Percentiles rank a stretch among this genome's conserved stretches.
Evolutionary conservation across 306 rosid species (phyloP).

Genomic region (Medicago lupulina): DNA sequence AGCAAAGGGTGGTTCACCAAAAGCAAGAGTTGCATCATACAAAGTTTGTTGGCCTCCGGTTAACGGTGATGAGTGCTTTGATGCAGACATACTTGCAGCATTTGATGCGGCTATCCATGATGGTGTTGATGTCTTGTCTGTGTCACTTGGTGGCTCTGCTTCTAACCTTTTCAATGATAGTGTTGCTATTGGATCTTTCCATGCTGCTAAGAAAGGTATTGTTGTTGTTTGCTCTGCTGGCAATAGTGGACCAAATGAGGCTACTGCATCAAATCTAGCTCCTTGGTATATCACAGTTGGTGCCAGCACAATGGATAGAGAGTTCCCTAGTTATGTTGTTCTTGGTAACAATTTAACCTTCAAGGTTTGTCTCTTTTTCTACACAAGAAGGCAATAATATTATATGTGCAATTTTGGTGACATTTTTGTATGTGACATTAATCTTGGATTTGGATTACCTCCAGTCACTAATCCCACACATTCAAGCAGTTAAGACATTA

Average conservation of each 20-base stretch:
- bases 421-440: neutral
- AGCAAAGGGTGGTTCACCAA: constrained; percentile 91
- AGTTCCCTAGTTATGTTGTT: constrained; percentile 64
- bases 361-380: constrained; percentile 52
- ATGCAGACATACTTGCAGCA: constrained; percentile 80
- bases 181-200: constrained; percentile 85
- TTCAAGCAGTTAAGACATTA: neutral
- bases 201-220: constrained; percentile 74
- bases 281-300: constrained; percentile 89
- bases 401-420: neutral
- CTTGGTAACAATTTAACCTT: constrained; percentile 58
- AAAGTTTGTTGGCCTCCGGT: constrained; percentile 92
- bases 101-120: constrained; percentile 84
- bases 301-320: constrained; percentile 90
- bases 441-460: neutral
- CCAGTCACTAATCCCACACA: neutral
- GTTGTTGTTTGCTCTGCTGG: constrained; percentile 92
- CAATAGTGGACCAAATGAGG: constrained; percentile 73
- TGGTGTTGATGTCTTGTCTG: constrained; percentile 77
- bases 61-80: constrained; percentile 64
- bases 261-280: constrained; percentile 59
- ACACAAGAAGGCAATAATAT: neutral
- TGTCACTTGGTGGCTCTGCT: constrained; percentile 74
- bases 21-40: constrained; percentile 80
- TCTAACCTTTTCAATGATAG: constrained; percentile 61